These are phyloP conservation scores for Syzygium grande DNA, from an alignment of 345 rosid genomes.

Conservation along the genomic window DNA sequence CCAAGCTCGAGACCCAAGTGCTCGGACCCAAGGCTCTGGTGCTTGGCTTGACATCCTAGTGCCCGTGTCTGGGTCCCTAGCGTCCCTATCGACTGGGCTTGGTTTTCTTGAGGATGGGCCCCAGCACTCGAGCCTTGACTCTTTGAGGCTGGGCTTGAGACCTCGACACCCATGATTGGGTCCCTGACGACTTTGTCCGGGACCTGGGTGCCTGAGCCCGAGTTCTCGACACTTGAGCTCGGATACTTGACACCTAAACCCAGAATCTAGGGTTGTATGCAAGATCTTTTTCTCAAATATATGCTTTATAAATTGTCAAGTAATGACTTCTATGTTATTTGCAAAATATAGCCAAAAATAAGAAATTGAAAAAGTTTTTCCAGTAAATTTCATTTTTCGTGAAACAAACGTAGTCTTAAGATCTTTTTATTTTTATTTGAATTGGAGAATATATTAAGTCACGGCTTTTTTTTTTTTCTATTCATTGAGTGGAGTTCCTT, in stretches of 20 bases:
- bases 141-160: neutral
- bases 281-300: neutral
- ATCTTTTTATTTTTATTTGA: neutral
- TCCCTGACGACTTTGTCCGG: neutral
- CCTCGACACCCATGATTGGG: neutral
- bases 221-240: accelerated
- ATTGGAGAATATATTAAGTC: neutral
- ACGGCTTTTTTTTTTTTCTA: neutral
- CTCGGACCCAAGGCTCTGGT: neutral
- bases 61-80: neutral
- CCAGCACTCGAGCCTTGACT: neutral
- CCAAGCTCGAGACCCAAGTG: neutral
- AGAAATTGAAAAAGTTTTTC: neutral
- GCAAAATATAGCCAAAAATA: neutral
- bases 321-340: no score
- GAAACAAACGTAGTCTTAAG: neutral
- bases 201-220: neutral
- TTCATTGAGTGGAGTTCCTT: neutral
- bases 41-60: neutral
- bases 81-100: neutral
- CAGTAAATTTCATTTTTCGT: neutral
- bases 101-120: neutral
- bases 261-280: accelerated
- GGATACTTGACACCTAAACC: neutral
- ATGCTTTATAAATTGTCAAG: neutral